Evolutionary conservation across 2,329 filamentous ascomycete species (phyloP).

Genomic region (Fusarium tupiense): DNA sequence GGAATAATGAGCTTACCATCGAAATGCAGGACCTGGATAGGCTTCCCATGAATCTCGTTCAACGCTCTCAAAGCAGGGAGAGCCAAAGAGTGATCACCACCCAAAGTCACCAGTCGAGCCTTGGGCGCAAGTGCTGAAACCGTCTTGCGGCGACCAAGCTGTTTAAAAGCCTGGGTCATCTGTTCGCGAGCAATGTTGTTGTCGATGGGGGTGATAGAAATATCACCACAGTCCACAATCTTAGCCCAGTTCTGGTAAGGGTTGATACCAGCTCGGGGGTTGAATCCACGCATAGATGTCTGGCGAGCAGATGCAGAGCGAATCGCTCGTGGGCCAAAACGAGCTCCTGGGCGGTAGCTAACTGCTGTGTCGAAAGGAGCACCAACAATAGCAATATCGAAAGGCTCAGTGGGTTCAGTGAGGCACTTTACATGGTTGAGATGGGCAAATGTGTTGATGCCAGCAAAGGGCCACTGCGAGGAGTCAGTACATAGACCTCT

Average conservation of each 20-base stretch:
- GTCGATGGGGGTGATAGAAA: conserved; percentile 87
- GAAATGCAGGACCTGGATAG: conserved; percentile 78
- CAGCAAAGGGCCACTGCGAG: conserved; percentile 65
- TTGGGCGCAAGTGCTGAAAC: conserved; percentile 47
- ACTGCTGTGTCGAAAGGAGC: conserved; percentile 80
- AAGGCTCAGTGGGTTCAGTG: conserved; percentile 69
- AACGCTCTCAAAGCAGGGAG: conserved; percentile 75
- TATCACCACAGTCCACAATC: conserved; percentile 90
- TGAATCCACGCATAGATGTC: conserved; percentile 80
- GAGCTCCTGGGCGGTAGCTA: conserved; percentile 69
- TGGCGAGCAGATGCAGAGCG: conserved; percentile 85
- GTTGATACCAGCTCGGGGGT: conserved; percentile 83
- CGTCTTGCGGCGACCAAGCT: conserved; percentile 65
- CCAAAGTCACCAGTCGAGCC: conserved; percentile 73
- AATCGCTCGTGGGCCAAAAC: conserved; percentile 90
- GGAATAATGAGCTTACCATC: conserved; percentile 54
- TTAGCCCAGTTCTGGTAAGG: conserved; percentile 85
- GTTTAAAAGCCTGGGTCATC: conserved; percentile 83
- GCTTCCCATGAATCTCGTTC: conserved; percentile 67
- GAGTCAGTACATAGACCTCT: background rate
- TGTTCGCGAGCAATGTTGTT: conserved; percentile 83
- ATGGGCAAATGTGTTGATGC: conserved; percentile 80
- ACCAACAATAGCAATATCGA: conserved; percentile 78
- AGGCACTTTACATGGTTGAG: conserved; percentile 75
- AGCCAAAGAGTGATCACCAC: conserved; percentile 78